A percentile compares a stretch with the other conserved stretches of the same genome.
Evolutionary conservation across 1,284 basidiomycete species (phyloP).

Genomic region (Ganoderma lingzhi): DNA sequence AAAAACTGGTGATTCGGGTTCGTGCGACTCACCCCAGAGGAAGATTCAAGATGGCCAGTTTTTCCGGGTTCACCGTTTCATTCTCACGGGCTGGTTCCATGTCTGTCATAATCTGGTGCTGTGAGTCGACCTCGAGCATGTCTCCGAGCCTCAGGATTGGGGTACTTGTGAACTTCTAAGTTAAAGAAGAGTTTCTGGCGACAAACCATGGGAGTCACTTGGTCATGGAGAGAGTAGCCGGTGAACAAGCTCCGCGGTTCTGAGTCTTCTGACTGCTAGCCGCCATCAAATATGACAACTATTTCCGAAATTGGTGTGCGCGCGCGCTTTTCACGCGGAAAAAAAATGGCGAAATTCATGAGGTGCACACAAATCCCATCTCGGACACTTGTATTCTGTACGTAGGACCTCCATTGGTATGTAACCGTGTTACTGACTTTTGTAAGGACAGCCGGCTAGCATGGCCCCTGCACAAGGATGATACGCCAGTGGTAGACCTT

Average conservation of each 20-base stretch:
- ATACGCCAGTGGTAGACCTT: conserved; percentile 22
- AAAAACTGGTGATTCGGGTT: neutral
- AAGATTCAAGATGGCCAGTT: conserved; percentile 17
- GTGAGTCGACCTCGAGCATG: too few species aligned
- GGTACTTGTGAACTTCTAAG: too few species aligned
- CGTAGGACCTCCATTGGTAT: too few species aligned
- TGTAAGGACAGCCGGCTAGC: conserved; percentile 14
- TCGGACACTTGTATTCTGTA: too few species aligned
- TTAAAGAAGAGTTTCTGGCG: neutral
- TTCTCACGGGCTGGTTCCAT: conserved; percentile 22
- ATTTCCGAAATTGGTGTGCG: too few species aligned
- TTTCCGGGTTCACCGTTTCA: conserved; percentile 9
- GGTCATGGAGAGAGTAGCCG: neutral
- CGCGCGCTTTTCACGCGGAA: too few species aligned
- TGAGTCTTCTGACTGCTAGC: too few species aligned
- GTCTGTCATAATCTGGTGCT: conserved; percentile 22
- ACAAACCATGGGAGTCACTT: neutral
- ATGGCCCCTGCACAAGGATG: conserved; percentile 6
- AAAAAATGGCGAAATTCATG: too few species aligned
- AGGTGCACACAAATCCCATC: too few species aligned
- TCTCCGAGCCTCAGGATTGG: too few species aligned
- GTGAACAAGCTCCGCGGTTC: neutral
- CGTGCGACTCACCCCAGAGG: conserved; percentile 20
- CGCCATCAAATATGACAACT: too few species aligned
- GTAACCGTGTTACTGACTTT: too few species aligned